Evolutionary conservation across 2,329 filamentous ascomycete genomes (phyloP), one percentile per base, ranked within the genome.

Genomic region (Aspergillus viridinutans): DNA sequence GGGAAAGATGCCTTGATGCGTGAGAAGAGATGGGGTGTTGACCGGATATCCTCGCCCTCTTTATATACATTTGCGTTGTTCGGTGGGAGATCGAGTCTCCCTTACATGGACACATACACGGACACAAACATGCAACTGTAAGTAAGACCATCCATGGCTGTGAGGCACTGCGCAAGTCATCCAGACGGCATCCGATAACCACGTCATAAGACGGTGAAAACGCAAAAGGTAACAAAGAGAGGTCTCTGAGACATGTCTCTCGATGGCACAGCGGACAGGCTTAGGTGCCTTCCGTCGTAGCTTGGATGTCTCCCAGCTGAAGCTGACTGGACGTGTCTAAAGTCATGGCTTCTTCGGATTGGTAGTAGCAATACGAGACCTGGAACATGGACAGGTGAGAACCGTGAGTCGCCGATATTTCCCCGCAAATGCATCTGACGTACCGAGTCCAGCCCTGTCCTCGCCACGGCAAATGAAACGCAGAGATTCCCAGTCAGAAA

Each of bases 311-410:
- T 23, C 43, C 23, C 43, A 7, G 21, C 43, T 47, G 43, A 21
- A 23, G 21, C 23, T 47, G 43, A 47, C 43, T 47, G 43, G 12
- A 14, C 43, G 6, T 47, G 43, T 23, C 4, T 47, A 21, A 42
- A 45, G n/a, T 21, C 49, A 50, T 28, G 40, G 48, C 28, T 53
- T n/a, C 45, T 29, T 52, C 50, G 49, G 48, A 59, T 55, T 54
- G 58, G 52, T 23, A 53, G 48, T 48, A 40, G 53, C 35, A 66
- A 69, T 68, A 69, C 67, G 67, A 69, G 66, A 47, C 63, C 60
- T 63, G 59, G 57, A 63, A 66, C 60, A 61, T 20, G 43, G 47
- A 55, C 47, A 47, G 38, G 25, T 25, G 25, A 25, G 25, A 25
- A 25, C 25, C 25, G 3, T 23, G 23, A 26, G 23, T 14, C 61